Conservation (phyloP, 2,329 filamentous ascomycete genomes). For the Ascochyta rabiei region DNA sequence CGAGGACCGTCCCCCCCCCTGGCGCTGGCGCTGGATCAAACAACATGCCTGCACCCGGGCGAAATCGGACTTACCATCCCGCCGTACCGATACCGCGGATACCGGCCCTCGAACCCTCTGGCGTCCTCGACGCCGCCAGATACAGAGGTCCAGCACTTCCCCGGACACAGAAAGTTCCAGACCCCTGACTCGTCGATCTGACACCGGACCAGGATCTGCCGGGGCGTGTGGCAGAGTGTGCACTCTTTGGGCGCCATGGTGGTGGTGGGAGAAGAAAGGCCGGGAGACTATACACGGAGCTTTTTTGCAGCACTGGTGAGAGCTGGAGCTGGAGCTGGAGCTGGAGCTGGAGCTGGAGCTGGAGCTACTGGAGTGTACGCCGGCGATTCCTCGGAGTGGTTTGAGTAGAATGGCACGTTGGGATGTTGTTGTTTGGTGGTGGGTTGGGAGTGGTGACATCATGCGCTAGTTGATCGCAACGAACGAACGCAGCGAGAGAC, state of each 20-base stretch:
- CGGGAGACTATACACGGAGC: too few relatives aligned
- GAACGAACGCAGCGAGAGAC: too few relatives aligned
- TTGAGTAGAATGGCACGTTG: too few relatives aligned
- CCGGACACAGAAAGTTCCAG: constrained; percentile 55
- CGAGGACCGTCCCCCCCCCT: too few relatives aligned
- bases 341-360: background rate
- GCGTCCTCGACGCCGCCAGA: constrained; percentile 54
- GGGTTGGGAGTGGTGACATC: constrained; percentile 15
- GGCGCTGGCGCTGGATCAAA: too few relatives aligned
- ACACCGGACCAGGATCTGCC: constrained; percentile 52
- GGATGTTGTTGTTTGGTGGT: background rate
- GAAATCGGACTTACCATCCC: constrained; percentile 47
- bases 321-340: too few relatives aligned
- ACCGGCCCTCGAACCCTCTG: constrained; percentile 23
- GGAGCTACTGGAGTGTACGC: too few relatives aligned
- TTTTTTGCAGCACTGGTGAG: too few relatives aligned
- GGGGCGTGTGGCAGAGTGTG: constrained; percentile 48
- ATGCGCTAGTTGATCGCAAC: constrained; percentile 5
- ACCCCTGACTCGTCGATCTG: constrained; percentile 48
- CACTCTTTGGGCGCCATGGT: constrained; percentile 45
- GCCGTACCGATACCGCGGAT: constrained; percentile 33
- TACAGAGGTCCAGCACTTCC: constrained; percentile 51
- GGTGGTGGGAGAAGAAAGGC: too few relatives aligned
- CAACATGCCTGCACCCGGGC: too few relatives aligned
- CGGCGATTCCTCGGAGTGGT: too few relatives aligned